A percentile compares a stretch with the other conserved stretches of the same genome.
These are phyloP conservation scores for Sclerotinia glacialis DNA, from an alignment of 2,329 filamentous ascomycete genomes.

Conservation along the genomic window DNA sequence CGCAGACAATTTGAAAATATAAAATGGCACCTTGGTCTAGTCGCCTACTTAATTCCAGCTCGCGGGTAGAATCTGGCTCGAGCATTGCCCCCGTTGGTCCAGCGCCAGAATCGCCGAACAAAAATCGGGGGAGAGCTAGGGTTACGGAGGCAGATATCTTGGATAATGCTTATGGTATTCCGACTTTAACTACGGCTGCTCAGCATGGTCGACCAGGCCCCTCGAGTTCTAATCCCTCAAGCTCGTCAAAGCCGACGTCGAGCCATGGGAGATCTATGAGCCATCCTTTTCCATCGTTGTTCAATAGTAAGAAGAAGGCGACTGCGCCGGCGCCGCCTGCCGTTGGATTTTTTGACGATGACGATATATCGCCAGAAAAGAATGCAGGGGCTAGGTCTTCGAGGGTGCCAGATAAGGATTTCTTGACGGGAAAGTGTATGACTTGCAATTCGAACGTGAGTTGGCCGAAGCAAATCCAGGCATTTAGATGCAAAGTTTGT, in stretches of 20 bases:
- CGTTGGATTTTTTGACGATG: neutral
- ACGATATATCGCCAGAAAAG: conserved; percentile 14
- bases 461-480: conserved; percentile 70
- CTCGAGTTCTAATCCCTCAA: conserved; percentile 21
- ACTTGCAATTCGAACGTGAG: conserved; percentile 78
- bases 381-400: conserved; percentile 37
- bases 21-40: conserved; percentile 39
- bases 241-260: conserved; percentile 21
- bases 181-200: conserved; percentile 26
- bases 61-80: conserved; percentile 30
- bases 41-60: conserved; percentile 35
- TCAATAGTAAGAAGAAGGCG: conserved; percentile 58
- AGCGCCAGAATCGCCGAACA: conserved; percentile 15
- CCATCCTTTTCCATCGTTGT: conserved; percentile 74
- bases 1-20: conserved; percentile 17
- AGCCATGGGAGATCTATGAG: conserved; percentile 58
- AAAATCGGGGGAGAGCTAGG: conserved; percentile 23
- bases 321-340: conserved; percentile 36
- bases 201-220: conserved; percentile 16
- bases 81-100: conserved; percentile 11
- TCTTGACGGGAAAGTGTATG: conserved; percentile 73
- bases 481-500: conserved; percentile 82
- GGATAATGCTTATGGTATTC: conserved; percentile 38
- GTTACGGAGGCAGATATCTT: conserved; percentile 38
- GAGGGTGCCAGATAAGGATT: conserved; percentile 52